Percentiles rank a stretch among this genome's conserved stretches.
Evolutionary conservation across 2,329 filamentous ascomycete genomes (phyloP).

Genomic region (Didymella lethalis): DNA sequence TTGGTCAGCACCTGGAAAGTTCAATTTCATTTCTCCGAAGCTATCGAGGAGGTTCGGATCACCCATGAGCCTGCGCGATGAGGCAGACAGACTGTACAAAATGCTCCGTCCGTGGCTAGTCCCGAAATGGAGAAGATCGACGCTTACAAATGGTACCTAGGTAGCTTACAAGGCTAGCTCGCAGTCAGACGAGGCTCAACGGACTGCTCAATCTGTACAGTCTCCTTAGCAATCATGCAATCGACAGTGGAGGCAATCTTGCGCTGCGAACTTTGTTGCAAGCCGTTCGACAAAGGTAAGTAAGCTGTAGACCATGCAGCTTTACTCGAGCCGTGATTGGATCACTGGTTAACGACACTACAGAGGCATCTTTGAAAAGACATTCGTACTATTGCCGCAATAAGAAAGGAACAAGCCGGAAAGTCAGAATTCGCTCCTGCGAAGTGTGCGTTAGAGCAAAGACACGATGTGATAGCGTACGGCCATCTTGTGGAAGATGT

Average conservation of each 20-base stretch:
- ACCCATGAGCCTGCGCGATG: too few species aligned
- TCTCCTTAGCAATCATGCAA: neutral
- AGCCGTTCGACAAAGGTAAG: neutral
- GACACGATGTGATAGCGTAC: neutral
- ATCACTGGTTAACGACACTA: neutral
- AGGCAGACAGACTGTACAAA: neutral
- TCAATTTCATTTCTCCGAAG: neutral
- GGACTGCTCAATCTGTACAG: neutral
- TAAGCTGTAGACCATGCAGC: neutral
- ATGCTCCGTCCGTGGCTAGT: neutral
- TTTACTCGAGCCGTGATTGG: neutral
- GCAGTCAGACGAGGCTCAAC: neutral
- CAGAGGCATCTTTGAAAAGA: neutral
- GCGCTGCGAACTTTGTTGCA: neutral
- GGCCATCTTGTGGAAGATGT: neutral
- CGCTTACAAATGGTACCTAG: neutral
- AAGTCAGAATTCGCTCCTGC: neutral
- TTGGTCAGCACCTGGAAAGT: neutral
- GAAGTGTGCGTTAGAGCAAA: neutral
- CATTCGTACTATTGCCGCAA: neutral
- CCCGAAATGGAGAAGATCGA: neutral
- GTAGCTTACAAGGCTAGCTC: neutral
- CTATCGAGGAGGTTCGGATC: too few species aligned
- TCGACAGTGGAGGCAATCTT: neutral
- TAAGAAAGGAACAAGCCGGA: neutral